Base-by-base conservation (phyloP, 306 rosid species). In the Aeschynomene evenia region DNA sequence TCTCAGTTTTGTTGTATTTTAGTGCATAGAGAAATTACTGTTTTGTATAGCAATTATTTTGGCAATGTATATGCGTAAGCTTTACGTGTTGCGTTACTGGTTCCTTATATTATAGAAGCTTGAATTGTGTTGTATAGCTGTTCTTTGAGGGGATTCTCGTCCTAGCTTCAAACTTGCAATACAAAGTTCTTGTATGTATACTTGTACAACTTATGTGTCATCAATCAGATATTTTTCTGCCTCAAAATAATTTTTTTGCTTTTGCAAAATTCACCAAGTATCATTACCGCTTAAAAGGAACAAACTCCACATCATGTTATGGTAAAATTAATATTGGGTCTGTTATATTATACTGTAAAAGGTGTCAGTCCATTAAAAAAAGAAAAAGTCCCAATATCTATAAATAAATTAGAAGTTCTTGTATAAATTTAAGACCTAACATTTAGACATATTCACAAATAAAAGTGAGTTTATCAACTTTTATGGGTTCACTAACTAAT, bases 1-100 rank as follows among this genome's bases (percentile, higher is more conserved):
- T 66, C 40, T n/a, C 63, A 22, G n/a, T 43, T 24, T 24, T 43
- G 20, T 55, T 77, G 73, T 77, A 73, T 59, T 68, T 33, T 73
- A 68, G 54, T 23, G 22, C 63, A 26, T 50, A 69, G 71, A 40
- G 5, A 24, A 68, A 29, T 73, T 8, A 18, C 50, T 58, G 18
- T 24, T 42, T n/a, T 51, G 15, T 18, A 39, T 65, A 57, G 62
- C 19, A 40, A 26, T 20, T 26, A 24, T 46, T 43, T 34, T 31
- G 62, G 55, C 4, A 20, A 54, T 54, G 77, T 77, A 56, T 22
- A 67, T 40, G 57, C 68, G 34, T 20, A 23, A 46, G 18, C 59
- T 49, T 34, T 33, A 15, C 18, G n/a, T n/a, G n/a, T n/a, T n/a
- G n/a, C n/a, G n/a, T n/a, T n/a, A n/a, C n/a, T n/a, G n/a, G n/a